These are phyloP conservation scores for Yarrowia bubula DNA, from an alignment of 805 yeast species.

Conservation along the genomic window DNA sequence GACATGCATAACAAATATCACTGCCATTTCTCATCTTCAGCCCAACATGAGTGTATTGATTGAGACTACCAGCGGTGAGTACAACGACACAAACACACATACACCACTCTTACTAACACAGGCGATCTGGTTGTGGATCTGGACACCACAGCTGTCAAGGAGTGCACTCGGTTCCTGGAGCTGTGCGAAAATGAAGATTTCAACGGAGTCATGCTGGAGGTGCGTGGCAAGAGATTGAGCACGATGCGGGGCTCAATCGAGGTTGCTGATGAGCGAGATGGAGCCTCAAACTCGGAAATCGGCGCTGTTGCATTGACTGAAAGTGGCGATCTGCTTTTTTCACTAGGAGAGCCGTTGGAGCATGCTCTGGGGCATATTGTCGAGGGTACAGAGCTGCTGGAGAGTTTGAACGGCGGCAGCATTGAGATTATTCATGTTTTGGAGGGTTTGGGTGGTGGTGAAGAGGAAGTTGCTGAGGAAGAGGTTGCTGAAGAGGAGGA, in stretches of 20 bases:
- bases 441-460: neutral
- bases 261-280: neutral
- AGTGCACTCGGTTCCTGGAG: slow-evolving; percentile 9
- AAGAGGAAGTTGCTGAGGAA: neutral
- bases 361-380: slow-evolving; percentile 82
- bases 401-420: slow-evolving; percentile 71
- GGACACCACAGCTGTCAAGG: neutral
- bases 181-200: slow-evolving; percentile 12
- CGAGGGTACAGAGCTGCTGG: slow-evolving; percentile 80
- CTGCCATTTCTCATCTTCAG: neutral
- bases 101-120: neutral
- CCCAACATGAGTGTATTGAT: slow-evolving; percentile 17
- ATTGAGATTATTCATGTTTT: slow-evolving; percentile 12
- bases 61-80: slow-evolving; percentile 23
- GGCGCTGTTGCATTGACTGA: neutral
- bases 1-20: neutral
- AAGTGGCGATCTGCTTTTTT: neutral
- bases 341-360: slow-evolving; percentile 69
- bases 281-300: neutral
- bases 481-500: neutral
- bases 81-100: neutral
- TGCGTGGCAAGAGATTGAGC: neutral
- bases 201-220: slow-evolving; percentile 15
- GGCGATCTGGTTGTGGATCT: slow-evolving; percentile 25
- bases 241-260: neutral